Conservation (phyloP, 768 basidiomycete genomes). For the Collybia sordida region DNA sequence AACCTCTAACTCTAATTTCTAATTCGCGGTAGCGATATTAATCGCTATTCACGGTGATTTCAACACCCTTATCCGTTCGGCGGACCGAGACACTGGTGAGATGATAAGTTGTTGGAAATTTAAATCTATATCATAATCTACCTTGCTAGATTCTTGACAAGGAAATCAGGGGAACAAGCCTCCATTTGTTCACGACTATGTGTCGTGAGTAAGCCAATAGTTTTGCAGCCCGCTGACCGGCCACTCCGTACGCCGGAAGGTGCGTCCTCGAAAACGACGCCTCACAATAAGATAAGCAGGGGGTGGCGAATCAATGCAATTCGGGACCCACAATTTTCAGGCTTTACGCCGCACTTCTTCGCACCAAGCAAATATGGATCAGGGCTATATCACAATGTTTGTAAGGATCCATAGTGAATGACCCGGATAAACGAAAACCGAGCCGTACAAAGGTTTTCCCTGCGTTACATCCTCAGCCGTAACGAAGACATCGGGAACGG, state of each 20-base stretch:
- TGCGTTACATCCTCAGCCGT: slow-evolving; percentile 79
- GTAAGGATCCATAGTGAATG: slow-evolving; percentile 5
- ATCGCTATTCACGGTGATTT: slow-evolving; percentile 41
- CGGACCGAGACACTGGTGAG: slow-evolving; percentile 30
- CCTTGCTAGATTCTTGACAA: slow-evolving; percentile 75
- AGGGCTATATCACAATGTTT: slow-evolving; percentile 43
- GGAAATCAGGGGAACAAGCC: slow-evolving; percentile 59
- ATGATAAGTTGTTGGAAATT: background rate
- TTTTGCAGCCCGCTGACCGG: slow-evolving; percentile 59
- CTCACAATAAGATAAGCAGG: slow-evolving; percentile 28
- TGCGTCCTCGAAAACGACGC: slow-evolving; percentile 90
- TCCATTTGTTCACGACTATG: slow-evolving; percentile 71
- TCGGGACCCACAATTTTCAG: slow-evolving; percentile 53
- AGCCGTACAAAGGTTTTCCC: slow-evolving; percentile 74
- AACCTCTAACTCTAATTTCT: too few species aligned
- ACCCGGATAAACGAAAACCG: background rate
- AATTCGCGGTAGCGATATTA: slow-evolving; percentile 6
- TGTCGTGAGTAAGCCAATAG: slow-evolving; percentile 80
- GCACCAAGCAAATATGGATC: slow-evolving; percentile 93
- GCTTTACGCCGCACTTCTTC: slow-evolving; percentile 60
- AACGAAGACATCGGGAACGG: slow-evolving; percentile 72
- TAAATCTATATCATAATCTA: slow-evolving; percentile 24
- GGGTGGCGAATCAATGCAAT: background rate
- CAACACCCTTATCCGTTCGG: slow-evolving; percentile 38
- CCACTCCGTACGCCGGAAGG: slow-evolving; percentile 41